These are phyloP conservation scores for Mimosa pudica DNA, from an alignment of 306 rosid species.

Conservation along the genomic window DNA sequence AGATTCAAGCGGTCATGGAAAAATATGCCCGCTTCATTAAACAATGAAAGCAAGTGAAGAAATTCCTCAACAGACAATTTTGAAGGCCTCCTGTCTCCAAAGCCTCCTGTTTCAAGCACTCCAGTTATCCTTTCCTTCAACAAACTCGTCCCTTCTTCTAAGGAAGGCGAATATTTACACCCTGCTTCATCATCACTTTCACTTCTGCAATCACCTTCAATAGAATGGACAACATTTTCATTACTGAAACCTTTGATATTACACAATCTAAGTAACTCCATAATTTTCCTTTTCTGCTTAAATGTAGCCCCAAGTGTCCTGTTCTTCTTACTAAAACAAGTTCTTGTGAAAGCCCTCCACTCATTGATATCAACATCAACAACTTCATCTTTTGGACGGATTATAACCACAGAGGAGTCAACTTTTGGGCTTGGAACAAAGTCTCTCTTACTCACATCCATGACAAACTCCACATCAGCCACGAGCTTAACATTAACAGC, in stretches of 20 bases:
- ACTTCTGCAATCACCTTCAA: neutral
- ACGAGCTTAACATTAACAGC: constrained; percentile 77
- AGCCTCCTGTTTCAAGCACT: constrained; percentile 60
- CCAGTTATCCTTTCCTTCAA: constrained; percentile 53
- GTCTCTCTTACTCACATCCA: constrained; percentile 90
- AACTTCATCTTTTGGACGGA: constrained; percentile 61
- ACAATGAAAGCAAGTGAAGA: constrained; percentile 61
- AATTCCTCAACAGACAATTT: constrained; percentile 65
- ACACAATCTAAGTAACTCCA: constrained; percentile 49
- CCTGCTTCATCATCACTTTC: constrained; percentile 29
- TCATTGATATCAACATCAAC: constrained; percentile 64
- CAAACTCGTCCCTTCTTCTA: constrained; percentile 23
- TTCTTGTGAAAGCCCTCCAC: constrained; percentile 76
- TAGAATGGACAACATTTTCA: neutral
- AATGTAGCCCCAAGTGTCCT: constrained; percentile 82
- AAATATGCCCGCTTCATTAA: constrained; percentile 72
- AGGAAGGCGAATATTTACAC: constrained; percentile 31
- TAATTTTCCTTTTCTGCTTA: constrained; percentile 65
- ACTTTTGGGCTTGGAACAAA: constrained; percentile 84
- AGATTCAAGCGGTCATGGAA: constrained; percentile 47
- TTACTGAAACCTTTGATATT: constrained; percentile 11
- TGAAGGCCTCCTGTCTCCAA: constrained; percentile 72
- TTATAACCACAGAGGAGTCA: constrained; percentile 81
- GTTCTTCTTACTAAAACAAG: constrained; percentile 67
- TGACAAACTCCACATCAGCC: constrained; percentile 72